These are phyloP conservation scores for Alloascoidea africana DNA, from an alignment of 805 yeast genomes.

Conservation along the genomic window DNA sequence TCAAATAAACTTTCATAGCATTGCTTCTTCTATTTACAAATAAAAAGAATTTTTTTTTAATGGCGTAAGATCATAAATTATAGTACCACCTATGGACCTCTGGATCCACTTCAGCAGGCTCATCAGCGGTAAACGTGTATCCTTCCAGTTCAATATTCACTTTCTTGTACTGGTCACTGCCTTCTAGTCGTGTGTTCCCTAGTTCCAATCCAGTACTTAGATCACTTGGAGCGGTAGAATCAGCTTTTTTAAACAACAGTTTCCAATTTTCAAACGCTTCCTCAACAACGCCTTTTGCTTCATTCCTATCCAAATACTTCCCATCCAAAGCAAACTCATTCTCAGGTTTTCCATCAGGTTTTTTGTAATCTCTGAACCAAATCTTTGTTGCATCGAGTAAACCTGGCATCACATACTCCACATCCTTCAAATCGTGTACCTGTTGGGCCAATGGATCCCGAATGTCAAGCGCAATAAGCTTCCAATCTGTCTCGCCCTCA, in stretches of 20 bases:
- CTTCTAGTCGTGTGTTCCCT: too few species aligned
- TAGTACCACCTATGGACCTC: too few species aligned
- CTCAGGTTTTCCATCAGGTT: conserved; percentile 96
- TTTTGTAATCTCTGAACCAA: conserved; percentile 97
- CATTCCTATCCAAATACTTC: conserved; percentile 72
- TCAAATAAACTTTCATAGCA: too few species aligned
- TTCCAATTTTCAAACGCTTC: conserved; percentile 84
- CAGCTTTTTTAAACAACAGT: conserved; percentile 34
- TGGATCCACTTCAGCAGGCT: too few species aligned
- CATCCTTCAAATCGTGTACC: conserved; percentile 83
- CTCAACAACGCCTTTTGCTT: conserved; percentile 71
- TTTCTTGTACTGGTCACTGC: too few species aligned
- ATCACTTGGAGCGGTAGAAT: too few species aligned
- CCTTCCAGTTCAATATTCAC: too few species aligned
- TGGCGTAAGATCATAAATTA: too few species aligned
- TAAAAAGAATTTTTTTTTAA: too few species aligned
- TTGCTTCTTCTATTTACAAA: too few species aligned
- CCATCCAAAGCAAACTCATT: conserved; percentile 96
- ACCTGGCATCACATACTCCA: conserved; percentile 81
- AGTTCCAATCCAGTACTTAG: too few species aligned
- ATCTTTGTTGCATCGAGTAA: conserved; percentile 85
- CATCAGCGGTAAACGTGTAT: too few species aligned
- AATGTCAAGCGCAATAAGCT: conserved; percentile 76
- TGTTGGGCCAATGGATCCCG: conserved; percentile 82
- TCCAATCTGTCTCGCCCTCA: conserved; percentile 84